phyloP scores from a whole-genome alignment of 805 yeast species.

The Metschnikowia rubicola region DNA sequence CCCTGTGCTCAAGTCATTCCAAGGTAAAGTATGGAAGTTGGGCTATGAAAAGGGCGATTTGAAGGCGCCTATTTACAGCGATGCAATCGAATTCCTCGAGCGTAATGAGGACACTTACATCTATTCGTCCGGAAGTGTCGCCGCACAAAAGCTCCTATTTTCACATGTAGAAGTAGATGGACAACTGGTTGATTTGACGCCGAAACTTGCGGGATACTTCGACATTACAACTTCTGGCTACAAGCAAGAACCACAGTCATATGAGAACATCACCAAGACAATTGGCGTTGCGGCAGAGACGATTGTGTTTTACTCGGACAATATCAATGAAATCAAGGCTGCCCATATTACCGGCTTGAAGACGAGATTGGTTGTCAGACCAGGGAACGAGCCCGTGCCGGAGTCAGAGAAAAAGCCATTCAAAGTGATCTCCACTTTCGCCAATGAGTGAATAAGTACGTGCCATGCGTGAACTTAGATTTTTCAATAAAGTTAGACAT shows the following conservation, averaged over 20 bases:
- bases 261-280: conserved; percentile 47
- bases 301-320: conserved; percentile 76
- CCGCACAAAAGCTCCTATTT: conserved; percentile 81
- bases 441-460: background rate
- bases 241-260: conserved; percentile 58
- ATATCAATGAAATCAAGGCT: conserved; percentile 71
- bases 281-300: conserved; percentile 33
- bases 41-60: conserved; percentile 80
- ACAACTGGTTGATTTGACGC: conserved; percentile 49
- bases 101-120: conserved; percentile 48
- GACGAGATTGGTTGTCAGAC: conserved; percentile 59
- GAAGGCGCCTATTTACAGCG: conserved; percentile 71
- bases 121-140: conserved; percentile 85
- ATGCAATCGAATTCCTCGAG: conserved; percentile 59
- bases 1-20: conserved; percentile 69
- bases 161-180: conserved; percentile 47
- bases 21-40: conserved; percentile 76
- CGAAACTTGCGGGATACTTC: conserved; percentile 60
- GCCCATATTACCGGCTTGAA: conserved; percentile 64
- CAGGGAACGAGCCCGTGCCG: conserved; percentile 63
- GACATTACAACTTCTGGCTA: conserved; percentile 84
- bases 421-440: conserved; percentile 8
- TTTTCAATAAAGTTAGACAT: too few relatives aligned
- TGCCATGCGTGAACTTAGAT: too few relatives aligned
- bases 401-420: conserved; percentile 26